A percentile compares a stretch with the other conserved stretches of the same genome.
Conservation (phyloP, 495 filamentous ascomycete species). For the Talaromyces borbonicus region DNA sequence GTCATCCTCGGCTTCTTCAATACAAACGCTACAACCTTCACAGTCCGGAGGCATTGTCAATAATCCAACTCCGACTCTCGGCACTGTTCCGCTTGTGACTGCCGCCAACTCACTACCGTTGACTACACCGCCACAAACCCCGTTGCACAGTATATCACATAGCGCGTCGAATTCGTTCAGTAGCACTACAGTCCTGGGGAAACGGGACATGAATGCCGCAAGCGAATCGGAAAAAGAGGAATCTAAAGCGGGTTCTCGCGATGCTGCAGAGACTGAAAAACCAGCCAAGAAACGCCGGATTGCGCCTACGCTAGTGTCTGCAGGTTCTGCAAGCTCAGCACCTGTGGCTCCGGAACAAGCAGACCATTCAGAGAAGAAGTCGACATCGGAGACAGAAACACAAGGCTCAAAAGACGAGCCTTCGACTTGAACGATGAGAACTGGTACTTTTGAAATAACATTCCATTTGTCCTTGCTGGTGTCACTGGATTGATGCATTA, state of each 20-base stretch:
- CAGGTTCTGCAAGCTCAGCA: background rate
- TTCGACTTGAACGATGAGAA: background rate
- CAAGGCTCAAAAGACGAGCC: no score
- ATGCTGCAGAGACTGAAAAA: conserved; percentile 24
- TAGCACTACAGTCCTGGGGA: conserved; percentile 45
- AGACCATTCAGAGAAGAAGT: background rate
- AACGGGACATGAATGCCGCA: conserved; percentile 36
- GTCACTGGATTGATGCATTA: background rate
- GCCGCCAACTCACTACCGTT: conserved; percentile 58
- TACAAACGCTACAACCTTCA: conserved; percentile 48
- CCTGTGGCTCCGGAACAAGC: background rate
- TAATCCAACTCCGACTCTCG: conserved; percentile 68
- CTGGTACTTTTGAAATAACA: background rate
- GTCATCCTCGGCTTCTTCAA: conserved; percentile 80
- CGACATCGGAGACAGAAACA: no score
- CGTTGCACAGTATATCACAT: conserved; percentile 35
- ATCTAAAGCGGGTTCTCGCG: conserved; percentile 34
- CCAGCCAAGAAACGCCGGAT: conserved; percentile 65
- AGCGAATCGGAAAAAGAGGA: conserved; percentile 54
- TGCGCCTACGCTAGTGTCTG: conserved; percentile 58
- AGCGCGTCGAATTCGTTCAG: conserved; percentile 32
- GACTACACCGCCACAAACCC: conserved; percentile 76
- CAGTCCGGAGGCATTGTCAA: conserved; percentile 41
- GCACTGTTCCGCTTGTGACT: conserved; percentile 63
- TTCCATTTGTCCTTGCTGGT: background rate